These are phyloP conservation scores for Allium fistulosum DNA, from an alignment of 106 monocot species.

Conservation along the genomic window DNA sequence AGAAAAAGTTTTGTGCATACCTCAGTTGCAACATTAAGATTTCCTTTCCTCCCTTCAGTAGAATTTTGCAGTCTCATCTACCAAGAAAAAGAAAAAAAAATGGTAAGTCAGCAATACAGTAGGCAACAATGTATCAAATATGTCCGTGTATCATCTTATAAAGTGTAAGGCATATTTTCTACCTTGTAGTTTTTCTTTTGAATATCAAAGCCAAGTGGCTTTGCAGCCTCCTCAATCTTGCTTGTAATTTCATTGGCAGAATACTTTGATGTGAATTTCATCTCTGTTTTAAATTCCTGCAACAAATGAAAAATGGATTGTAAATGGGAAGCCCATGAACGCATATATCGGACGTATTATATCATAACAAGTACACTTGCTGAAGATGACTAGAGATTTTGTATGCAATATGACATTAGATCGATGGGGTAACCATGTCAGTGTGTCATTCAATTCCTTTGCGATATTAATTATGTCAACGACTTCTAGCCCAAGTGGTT, in stretches of 20 bases:
- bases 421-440: neutral
- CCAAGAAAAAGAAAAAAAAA: constrained; percentile 4
- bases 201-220: constrained; percentile 77
- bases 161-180: neutral
- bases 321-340: neutral
- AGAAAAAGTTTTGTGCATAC: neutral
- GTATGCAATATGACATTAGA: neutral
- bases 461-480: neutral
- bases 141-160: neutral
- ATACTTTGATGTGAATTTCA: constrained; percentile 71
- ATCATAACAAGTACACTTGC: neutral
- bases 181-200: constrained; percentile 92
- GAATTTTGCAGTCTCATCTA: constrained; percentile 70
- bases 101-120: neutral
- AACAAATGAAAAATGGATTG: neutral
- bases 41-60: constrained; percentile 84
- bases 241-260: constrained; percentile 71
- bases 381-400: neutral
- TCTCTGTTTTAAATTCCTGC: constrained; percentile 80
- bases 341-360: neutral
- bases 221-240: constrained; percentile 90
- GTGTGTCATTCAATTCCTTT: neutral
- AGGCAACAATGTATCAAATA: neutral
- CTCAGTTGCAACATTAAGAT: constrained; percentile 63
- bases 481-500: no score